These are phyloP conservation scores for Prosopis cineraria DNA, from an alignment of 306 rosid genomes.

Conservation along the genomic window DNA sequence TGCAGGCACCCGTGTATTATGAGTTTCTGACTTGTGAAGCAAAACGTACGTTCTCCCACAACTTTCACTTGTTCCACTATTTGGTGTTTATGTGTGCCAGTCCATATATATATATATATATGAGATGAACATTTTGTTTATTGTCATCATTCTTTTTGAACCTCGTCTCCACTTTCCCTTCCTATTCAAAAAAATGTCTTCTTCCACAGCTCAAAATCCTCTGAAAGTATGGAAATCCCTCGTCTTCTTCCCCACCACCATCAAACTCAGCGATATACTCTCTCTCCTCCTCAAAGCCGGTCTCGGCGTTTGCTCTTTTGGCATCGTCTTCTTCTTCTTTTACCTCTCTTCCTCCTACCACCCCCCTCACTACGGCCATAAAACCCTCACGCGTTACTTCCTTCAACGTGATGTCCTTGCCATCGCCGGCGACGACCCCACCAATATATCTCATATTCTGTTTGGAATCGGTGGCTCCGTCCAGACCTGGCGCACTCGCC, in stretches of 20 bases:
- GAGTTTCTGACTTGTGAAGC: no score
- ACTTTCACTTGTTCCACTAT: neutral
- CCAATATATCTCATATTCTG: constrained; percentile 50
- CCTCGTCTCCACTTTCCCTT: neutral
- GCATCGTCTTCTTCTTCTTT: constrained; percentile 38
- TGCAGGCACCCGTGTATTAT: neutral
- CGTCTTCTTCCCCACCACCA: constrained; percentile 14
- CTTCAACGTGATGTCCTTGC: neutral
- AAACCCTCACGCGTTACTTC: neutral
- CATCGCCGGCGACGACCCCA: neutral
- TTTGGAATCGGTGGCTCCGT: constrained; percentile 57
- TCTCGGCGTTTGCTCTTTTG: constrained; percentile 22
- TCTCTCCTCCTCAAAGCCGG: constrained; percentile 30
- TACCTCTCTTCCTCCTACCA: constrained; percentile 30
- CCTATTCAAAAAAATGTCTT: neutral
- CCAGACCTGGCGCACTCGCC: constrained; percentile 45
- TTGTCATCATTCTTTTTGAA: neutral
- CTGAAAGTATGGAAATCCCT: constrained; percentile 38
- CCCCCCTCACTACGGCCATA: neutral
- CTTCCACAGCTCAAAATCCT: constrained; percentile 22
- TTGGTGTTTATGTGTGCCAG: no score
- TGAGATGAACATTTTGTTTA: neutral
- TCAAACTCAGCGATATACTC: neutral
- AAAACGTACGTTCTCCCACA: neutral
- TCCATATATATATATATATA: no score